Evolutionary conservation across 2,329 filamentous ascomycete species (phyloP).

Genomic region (Cytospora chrysosperma): DNA sequence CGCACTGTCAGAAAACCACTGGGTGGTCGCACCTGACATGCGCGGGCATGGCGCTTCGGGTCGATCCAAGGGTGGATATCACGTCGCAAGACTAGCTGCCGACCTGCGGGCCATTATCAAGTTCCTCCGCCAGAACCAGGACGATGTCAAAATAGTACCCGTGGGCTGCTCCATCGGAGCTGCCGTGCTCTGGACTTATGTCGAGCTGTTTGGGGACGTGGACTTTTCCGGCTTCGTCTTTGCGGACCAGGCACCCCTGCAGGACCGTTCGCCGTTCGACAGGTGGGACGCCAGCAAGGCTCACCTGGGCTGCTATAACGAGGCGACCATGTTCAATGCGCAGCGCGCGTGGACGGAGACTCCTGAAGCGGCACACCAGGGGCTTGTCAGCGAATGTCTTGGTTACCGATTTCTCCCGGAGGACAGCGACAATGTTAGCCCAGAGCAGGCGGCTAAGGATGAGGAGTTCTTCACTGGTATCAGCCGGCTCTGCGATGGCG

Average conservation of each 20-base stretch:
- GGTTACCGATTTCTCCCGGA: conserved; percentile 36
- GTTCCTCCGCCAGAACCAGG: conserved; percentile 27
- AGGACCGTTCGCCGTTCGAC: conserved; percentile 36
- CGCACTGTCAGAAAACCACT: conserved; percentile 31
- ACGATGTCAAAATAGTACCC: conserved; percentile 30
- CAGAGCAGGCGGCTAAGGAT: conserved; percentile 30
- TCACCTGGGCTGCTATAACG: conserved; percentile 40
- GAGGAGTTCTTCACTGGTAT: conserved; percentile 38
- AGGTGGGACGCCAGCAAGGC: conserved; percentile 35
- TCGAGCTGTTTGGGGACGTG: conserved; percentile 37
- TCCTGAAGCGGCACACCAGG: conserved; percentile 30
- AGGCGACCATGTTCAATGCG: conserved; percentile 36
- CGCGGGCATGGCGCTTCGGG: conserved; percentile 39
- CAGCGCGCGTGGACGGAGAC: conserved; percentile 31
- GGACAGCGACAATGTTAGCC: conserved; percentile 28
- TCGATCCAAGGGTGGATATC: conserved; percentile 36
- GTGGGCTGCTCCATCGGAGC: conserved; percentile 43
- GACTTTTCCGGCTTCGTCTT: conserved; percentile 38
- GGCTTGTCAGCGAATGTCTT: conserved; percentile 36
- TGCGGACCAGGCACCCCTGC: conserved; percentile 42
- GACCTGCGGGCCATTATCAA: conserved; percentile 36
- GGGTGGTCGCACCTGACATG: conserved; percentile 41
- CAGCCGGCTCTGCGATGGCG: conserved; percentile 36
- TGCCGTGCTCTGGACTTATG: conserved; percentile 41
- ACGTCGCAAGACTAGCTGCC: conserved; percentile 41